Evolutionary conservation across 495 filamentous ascomycete genomes (phyloP), one percentile per base, ranked within the genome.

Genomic region (Talaromyces ruber): DNA sequence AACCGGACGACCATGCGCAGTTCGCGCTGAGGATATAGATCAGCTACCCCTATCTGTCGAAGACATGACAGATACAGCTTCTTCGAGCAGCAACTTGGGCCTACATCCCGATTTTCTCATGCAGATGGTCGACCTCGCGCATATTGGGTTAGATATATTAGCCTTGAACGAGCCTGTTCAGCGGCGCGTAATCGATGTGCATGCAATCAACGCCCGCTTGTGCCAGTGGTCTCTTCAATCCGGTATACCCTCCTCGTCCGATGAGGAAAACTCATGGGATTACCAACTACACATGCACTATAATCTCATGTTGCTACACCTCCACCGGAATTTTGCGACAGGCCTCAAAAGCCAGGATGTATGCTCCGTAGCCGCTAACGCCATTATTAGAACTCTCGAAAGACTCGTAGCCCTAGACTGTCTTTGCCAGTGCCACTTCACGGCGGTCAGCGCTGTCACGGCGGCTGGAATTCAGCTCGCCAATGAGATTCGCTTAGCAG

Each of bases 221-320:
- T 43, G 39, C 11, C 39, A 43, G 11, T 43, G 39, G 39, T 16
- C 16, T 43, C 39, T 43, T n/a, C 14, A 43, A 43, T 43, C 39
- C 4, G 39, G 39, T 43, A 43, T 18, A 43, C n/a, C n/a, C 16
- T 43, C 39, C n/a, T 43, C 39, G 16, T 43, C 39, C 39, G n/a
- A n/a, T 4, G 39, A 43, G 16, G 39, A 43, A 43, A 6, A 18
- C 16, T 18, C 39, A 18, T 70, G 67, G 67, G n/a, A n/a, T 11
- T 30, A n/a, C 12, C 62, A 63, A 28, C 60, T 70, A 7, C 66
- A 63, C 9, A 21, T 70, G 39, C 61, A 64, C 37, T 70, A 67
- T 52, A 67, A 67, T 43, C 39, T 66, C 16, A 37, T 59, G 9
- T 51, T 68, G 4, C 37, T 68, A 25, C 62, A 66, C 22, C 55